Evolutionary conservation across 352 stramenopile species (phyloP).

Genomic region (Detonula confervacea): DNA sequence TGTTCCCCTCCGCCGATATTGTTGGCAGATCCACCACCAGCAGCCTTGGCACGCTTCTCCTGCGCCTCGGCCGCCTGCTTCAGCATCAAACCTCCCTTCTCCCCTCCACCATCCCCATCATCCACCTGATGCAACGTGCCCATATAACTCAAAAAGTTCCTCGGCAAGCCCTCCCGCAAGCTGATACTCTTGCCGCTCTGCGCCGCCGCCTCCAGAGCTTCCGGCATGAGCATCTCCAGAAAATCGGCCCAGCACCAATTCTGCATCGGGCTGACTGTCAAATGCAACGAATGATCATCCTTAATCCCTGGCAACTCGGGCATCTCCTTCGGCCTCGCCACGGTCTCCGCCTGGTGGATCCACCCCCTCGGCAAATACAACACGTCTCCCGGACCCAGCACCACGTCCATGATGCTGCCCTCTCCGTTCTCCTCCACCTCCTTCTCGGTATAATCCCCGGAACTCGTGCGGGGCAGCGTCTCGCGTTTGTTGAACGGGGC

Average conservation of each 20-base stretch:
- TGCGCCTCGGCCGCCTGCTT: constrained; percentile 47
- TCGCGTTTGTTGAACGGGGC: constrained; percentile 59
- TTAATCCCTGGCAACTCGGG: constrained; percentile 37
- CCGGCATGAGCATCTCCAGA: constrained; percentile 82
- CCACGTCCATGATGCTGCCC: constrained; percentile 78
- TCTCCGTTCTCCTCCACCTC: constrained; percentile 68
- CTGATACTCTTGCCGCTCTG: constrained; percentile 57
- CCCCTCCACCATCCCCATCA: constrained; percentile 51
- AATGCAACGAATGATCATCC: constrained; percentile 79
- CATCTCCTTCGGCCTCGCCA: constrained; percentile 15
- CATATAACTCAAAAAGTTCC: constrained; percentile 84
- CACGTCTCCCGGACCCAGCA: constrained; percentile 80
- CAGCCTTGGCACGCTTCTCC: too few relatives aligned
- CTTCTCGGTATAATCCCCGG: constrained; percentile 74
- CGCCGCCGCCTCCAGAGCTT: constrained; percentile 71
- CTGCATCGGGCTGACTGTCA: constrained; percentile 84
- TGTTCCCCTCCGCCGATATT: constrained; percentile 17
- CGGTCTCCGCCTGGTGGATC: constrained; percentile 83
- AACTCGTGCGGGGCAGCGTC: constrained; percentile 70
- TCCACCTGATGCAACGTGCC: constrained; percentile 77
- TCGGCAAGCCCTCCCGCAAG: constrained; percentile 79
- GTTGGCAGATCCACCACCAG: not conserved
- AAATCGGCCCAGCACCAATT: constrained; percentile 84
- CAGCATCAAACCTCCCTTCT: constrained; percentile 31
- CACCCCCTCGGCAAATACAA: constrained; percentile 87